phyloP scores from a whole-genome alignment of 257 asterid species.

The Fraxinus excelsior region DNA sequence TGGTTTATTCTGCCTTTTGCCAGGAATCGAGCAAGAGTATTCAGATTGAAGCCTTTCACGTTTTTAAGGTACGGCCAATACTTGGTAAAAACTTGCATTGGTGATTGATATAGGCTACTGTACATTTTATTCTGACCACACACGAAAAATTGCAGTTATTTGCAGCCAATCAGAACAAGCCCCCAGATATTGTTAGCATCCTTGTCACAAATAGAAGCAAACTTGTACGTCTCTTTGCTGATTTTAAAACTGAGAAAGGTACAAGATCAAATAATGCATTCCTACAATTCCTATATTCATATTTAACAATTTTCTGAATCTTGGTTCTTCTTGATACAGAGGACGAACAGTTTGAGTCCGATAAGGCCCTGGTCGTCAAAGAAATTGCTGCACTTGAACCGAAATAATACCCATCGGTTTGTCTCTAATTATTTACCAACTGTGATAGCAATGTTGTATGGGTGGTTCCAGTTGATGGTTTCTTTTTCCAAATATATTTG shows the following conservation, averaged over 20 bases:
- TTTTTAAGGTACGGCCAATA: conserved; percentile 65
- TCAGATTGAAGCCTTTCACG: conserved; percentile 91
- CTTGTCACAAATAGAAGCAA: conserved; percentile 76
- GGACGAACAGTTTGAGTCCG: conserved; percentile 93
- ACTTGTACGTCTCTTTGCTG: conserved; percentile 83
- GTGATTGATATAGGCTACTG: not conserved
- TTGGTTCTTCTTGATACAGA: conserved; percentile 45
- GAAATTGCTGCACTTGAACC: conserved; percentile 88
- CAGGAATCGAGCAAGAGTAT: conserved; percentile 96
- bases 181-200: conserved; percentile 77
- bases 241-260: conserved; percentile 85
- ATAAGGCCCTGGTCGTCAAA: conserved; percentile 83
- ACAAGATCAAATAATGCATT: not conserved
- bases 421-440: conserved; percentile 24
- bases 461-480: conserved; percentile 20
- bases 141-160: conserved; percentile 54
- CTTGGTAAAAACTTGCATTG: not conserved
- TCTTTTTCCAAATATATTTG: conserved; percentile 26
- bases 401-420: conserved; percentile 37
- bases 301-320: conserved; percentile 12
- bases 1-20: conserved; percentile 31
- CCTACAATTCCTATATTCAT: not conserved
- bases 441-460: conserved; percentile 33
- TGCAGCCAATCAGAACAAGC: conserved; percentile 88
- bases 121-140: conserved; percentile 12